Conservation (phyloP, 805 yeast genomes). For the Kodamaea lidongshanica region DNA sequence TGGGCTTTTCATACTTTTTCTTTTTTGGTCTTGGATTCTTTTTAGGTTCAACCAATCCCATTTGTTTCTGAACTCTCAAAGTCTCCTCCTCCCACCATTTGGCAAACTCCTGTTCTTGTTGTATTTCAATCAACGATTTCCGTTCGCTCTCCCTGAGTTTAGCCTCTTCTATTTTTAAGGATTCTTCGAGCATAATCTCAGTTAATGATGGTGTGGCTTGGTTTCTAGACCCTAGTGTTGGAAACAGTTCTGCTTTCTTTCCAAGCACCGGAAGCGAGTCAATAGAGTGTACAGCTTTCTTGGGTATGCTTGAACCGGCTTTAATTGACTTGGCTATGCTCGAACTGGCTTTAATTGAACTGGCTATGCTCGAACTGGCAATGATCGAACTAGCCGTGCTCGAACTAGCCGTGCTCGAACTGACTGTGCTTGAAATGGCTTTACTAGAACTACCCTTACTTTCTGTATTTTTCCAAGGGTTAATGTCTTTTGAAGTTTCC, state of each 20-base stretch:
- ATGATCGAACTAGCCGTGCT: neutral
- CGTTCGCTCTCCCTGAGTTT: conserved; percentile 23
- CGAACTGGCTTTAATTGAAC: neutral
- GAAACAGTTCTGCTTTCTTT: too few relatives aligned
- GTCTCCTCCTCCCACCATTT: conserved; percentile 86
- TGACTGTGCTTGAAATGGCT: too few relatives aligned
- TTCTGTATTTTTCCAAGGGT: conserved; percentile 7
- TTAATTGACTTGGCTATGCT: neutral
- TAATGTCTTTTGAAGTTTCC: neutral
- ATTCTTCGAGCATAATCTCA: conserved; percentile 44
- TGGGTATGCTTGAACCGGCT: neutral
- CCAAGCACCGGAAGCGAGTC: too few relatives aligned
- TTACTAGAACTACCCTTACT: too few relatives aligned
- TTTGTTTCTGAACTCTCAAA: conserved; percentile 48
- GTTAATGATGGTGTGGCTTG: conserved; percentile 33
- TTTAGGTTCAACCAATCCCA: conserved; percentile 10
- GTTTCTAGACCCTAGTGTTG: too few relatives aligned
- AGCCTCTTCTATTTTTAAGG: conserved; percentile 29
- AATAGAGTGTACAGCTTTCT: neutral
- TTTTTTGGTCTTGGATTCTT: conserved; percentile 5
- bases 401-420: neutral
- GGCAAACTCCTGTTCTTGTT: conserved; percentile 78
- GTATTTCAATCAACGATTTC: conserved; percentile 59
- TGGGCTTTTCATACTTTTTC: conserved; percentile 3
- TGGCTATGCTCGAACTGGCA: neutral